Evolutionary conservation across 768 basidiomycete species (phyloP).

Genomic region (Collybiopsis confluens): DNA sequence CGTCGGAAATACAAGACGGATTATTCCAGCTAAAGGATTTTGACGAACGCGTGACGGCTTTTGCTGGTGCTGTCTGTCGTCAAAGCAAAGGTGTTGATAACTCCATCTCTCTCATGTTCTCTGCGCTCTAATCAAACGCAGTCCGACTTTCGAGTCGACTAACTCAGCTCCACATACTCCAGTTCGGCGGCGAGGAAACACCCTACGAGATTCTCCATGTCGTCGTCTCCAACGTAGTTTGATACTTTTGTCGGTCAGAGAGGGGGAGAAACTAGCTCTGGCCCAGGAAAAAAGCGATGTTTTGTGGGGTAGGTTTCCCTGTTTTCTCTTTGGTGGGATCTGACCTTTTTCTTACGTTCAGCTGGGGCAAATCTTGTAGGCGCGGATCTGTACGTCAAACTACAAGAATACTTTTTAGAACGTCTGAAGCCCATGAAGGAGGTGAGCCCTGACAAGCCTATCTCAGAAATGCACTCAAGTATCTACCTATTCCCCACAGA

Average conservation of each 20-base stretch:
- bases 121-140: slow-evolving; percentile 91
- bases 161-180: slow-evolving; percentile 83
- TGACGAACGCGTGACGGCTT: slow-evolving; percentile 69
- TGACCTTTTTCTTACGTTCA: slow-evolving; percentile 22
- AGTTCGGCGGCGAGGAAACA: slow-evolving; percentile 84
- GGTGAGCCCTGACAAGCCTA: slow-evolving; percentile 23
- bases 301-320: too few species aligned
- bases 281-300: slow-evolving; percentile 66
- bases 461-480: not conserved
- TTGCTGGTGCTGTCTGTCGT: slow-evolving; percentile 82
- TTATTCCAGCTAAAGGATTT: slow-evolving; percentile 64
- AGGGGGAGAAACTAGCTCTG: slow-evolving; percentile 67
- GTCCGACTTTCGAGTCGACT: slow-evolving; percentile 72
- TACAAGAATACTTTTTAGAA: slow-evolving; percentile 83
- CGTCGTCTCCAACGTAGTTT: slow-evolving; percentile 94
- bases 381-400: slow-evolving; percentile 92
- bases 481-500: slow-evolving; percentile 36
- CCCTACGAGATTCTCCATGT: slow-evolving; percentile 96
- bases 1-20: slow-evolving; percentile 59
- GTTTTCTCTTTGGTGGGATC: slow-evolving; percentile 18
- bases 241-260: slow-evolving; percentile 93
- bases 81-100: slow-evolving; percentile 64
- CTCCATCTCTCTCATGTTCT: slow-evolving; percentile 59
- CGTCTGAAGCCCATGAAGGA: slow-evolving; percentile 73
- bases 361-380: slow-evolving; percentile 96